These are phyloP conservation scores for Pyricularia grisea DNA, from an alignment of 2,329 filamentous ascomycete species.

Conservation along the genomic window DNA sequence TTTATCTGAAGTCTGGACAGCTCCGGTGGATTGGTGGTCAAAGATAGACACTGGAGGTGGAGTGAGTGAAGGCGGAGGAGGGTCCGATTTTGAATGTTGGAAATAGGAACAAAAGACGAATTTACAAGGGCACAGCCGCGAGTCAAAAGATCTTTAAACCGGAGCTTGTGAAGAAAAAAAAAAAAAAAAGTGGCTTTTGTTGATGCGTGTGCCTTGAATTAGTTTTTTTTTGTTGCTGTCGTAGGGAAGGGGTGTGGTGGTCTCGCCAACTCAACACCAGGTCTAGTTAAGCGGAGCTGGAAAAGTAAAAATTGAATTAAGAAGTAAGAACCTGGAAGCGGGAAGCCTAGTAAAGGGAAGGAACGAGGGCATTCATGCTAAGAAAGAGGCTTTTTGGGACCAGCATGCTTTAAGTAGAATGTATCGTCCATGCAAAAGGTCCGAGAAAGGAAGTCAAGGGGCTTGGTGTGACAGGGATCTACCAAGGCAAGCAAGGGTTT, in stretches of 20 bases:
- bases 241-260: not conserved
- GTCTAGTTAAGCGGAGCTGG: constrained; percentile 18
- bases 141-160: not conserved
- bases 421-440: not conserved
- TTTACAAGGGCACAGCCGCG: not conserved
- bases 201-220: not conserved
- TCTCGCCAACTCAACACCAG: not conserved
- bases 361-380: not conserved
- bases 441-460: not conserved
- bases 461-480: not conserved
- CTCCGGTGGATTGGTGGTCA: not conserved
- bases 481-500: not conserved
- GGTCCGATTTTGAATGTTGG: not conserved
- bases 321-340: constrained; percentile 18
- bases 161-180: not conserved
- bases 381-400: not conserved
- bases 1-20: not conserved
- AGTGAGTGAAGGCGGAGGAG: not conserved
- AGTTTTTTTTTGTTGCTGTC: not conserved
- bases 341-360: not conserved
- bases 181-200: too few species aligned
- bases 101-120: not conserved
- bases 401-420: constrained; percentile 9
- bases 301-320: constrained; percentile 11
- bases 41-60: not conserved